Base-by-base conservation (phyloP, 257 asterid species). In the Solanum microdontum region DNA sequence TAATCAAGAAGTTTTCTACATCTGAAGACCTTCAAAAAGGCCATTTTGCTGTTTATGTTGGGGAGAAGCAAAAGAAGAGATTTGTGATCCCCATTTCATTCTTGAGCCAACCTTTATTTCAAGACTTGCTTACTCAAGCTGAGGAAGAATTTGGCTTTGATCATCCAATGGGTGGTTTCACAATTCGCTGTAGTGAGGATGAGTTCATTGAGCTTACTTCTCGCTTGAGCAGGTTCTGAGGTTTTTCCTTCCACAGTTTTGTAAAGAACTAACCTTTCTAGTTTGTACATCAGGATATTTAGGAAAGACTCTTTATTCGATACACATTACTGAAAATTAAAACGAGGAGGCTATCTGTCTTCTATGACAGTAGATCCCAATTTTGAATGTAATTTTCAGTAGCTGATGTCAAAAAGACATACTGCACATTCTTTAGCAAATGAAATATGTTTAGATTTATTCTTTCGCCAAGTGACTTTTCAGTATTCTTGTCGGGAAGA, bases 91-190 rank as follows among this genome's bases (percentile, higher is more conserved):
- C 93, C 0, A 11, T 91, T 40, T 75, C 89, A 14, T 89, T 66
- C 33, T 77, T 91, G 45, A 90, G 84, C 79, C 86, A 90, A 8
- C 88, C 91, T 34, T 37, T 30, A 45, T 45, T 45, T 45, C 55
- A 45, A 45, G 55, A 45, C 55, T 45, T 45, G 55, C 17, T 45
- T 45, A 45, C 17, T 45, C 55, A 45, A 92, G 93, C 55, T 45
- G 55, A 45, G 55, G 55, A 45, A 45, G 55, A 45, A 45, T 45
- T 45, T 45, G 55, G 55, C 7, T 91, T 87, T 82, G 84, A 90
- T 80, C 91, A 91, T 86, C 87, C 89, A 28, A 90, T 87, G 89
- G 90, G 91, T 6, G 92, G 89, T 36, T 88, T 90, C 8, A 89
- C 89, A 10, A 80, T 89, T 85, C 90, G 88, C 10, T 91, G 91